Conservation (phyloP, 371 early-diverging fungal species). For the Fennellomyces sp. region DNA sequence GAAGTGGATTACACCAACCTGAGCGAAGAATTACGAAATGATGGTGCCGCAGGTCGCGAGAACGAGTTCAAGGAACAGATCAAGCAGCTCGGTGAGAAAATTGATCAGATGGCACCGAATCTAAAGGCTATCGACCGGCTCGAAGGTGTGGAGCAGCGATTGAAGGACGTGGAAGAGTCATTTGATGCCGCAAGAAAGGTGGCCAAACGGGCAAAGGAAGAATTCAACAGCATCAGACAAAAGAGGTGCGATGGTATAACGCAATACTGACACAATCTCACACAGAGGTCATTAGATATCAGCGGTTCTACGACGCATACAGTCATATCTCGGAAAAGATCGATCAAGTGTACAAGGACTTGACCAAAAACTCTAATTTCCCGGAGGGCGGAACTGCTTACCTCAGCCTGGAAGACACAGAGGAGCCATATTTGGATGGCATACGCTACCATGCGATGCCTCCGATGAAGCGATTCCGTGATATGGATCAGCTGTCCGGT, state of each 20-base stretch:
- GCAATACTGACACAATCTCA: not conserved
- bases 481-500: constrained; percentile 98
- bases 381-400: constrained; percentile 97
- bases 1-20: constrained; percentile 65
- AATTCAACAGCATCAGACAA: constrained; percentile 82
- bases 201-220: constrained; percentile 79
- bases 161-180: constrained; percentile 79
- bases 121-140: constrained; percentile 85
- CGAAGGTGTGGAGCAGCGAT: constrained; percentile 79
- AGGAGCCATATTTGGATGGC: constrained; percentile 95
- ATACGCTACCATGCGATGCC: constrained; percentile 99
- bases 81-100: constrained; percentile 65
- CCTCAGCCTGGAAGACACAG: constrained; percentile 89
- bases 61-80: constrained; percentile 73
- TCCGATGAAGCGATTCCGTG: constrained; percentile 98
- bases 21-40: constrained; percentile 46
- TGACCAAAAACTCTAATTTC: constrained; percentile 81
- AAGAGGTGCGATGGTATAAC: constrained; percentile 61
- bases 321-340: constrained; percentile 88
- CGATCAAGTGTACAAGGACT: constrained; percentile 93
- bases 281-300: constrained; percentile 64
- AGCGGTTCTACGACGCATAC: constrained; percentile 88
- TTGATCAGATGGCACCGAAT: constrained; percentile 91
- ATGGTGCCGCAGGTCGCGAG: constrained; percentile 61
- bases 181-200: constrained; percentile 79